Conservation (phyloP, 768 basidiomycete species). For the Phlebiopsis flavidoalba region DNA sequence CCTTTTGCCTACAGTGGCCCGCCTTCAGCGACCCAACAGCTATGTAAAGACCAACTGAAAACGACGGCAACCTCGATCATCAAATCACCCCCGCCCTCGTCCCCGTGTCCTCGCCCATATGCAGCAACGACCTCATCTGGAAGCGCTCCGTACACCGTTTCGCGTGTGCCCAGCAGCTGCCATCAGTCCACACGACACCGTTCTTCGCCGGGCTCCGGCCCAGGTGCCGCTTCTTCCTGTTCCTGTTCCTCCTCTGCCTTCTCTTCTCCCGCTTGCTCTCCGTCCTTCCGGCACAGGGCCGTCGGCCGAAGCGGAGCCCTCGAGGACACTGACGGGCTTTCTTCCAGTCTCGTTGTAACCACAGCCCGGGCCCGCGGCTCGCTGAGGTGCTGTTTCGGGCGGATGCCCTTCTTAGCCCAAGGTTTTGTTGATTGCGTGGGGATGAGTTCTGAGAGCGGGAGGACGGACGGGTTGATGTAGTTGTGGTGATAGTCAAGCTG, state of each 20-base stretch:
- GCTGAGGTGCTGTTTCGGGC: conserved; percentile 89
- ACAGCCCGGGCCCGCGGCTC: conserved; percentile 83
- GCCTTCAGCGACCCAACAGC: neutral
- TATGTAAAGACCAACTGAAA: neutral
- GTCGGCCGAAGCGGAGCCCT: neutral
- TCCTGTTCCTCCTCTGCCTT: neutral
- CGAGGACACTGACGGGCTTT: neutral
- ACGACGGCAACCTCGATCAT: conserved; percentile 68
- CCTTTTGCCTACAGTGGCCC: conserved; percentile 53
- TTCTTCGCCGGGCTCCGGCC: neutral
- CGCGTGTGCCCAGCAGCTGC: conserved; percentile 82
- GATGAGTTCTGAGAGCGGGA: conserved; percentile 55
- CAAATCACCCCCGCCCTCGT: conserved; percentile 41
- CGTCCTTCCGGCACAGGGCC: neutral
- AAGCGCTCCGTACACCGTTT: conserved; percentile 71
- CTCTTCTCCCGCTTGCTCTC: neutral
- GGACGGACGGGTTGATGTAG: conserved; percentile 42
- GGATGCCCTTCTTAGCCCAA: conserved; percentile 72
- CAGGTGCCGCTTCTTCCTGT: neutral
- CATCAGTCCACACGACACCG: conserved; percentile 61
- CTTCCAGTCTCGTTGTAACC: conserved; percentile 4
- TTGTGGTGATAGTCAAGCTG: conserved; percentile 79
- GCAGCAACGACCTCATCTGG: conserved; percentile 69
- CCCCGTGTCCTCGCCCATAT: neutral
- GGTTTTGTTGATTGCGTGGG: conserved; percentile 61